Evolutionary conservation across 164 flowering plant species (phyloP).

Genomic region (Nelumbo lutea): DNA sequence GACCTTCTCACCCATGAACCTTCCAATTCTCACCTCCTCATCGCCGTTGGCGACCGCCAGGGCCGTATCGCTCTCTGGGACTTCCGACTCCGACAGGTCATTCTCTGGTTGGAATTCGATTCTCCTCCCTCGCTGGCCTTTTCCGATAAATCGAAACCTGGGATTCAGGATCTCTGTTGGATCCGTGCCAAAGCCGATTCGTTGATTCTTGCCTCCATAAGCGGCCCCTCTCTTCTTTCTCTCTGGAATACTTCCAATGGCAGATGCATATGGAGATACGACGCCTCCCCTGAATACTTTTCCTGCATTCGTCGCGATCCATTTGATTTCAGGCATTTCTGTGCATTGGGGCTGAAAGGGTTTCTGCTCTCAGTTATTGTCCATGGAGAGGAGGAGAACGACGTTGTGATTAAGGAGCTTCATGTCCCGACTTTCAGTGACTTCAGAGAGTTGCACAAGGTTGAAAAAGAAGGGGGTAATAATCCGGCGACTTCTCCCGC

Average conservation of each 20-base stretch:
- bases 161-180: slow-evolving; percentile 92
- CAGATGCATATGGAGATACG: slow-evolving; percentile 75
- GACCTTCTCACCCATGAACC: slow-evolving; percentile 59
- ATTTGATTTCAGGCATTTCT: slow-evolving; percentile 75
- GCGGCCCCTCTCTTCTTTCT: slow-evolving; percentile 62
- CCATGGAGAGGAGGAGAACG: slow-evolving; percentile 55
- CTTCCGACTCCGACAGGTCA: slow-evolving; percentile 34
- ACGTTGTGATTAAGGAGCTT: slow-evolving; percentile 49
- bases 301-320: slow-evolving; percentile 90
- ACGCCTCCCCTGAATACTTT: slow-evolving; percentile 62
- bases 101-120: slow-evolving; percentile 52
- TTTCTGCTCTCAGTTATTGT: slow-evolving; percentile 57
- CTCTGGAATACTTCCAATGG: slow-evolving; percentile 53
- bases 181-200: slow-evolving; percentile 40
- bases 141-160: slow-evolving; percentile 26
- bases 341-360: slow-evolving; percentile 70
- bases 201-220: slow-evolving; percentile 57
- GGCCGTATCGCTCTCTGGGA: slow-evolving; percentile 74
- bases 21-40: slow-evolving; percentile 51
- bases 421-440: slow-evolving; percentile 41
- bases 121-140: slow-evolving; percentile 9
- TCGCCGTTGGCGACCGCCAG: slow-evolving; percentile 87
- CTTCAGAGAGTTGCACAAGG: slow-evolving; percentile 41
- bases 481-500: slow-evolving; percentile 45
- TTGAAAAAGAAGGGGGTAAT: slow-evolving; percentile 50